Evolutionary conservation across 768 basidiomycete species (phyloP), one percentile per base, ranked within the genome.

Genomic region (Trametes sanguinea): DNA sequence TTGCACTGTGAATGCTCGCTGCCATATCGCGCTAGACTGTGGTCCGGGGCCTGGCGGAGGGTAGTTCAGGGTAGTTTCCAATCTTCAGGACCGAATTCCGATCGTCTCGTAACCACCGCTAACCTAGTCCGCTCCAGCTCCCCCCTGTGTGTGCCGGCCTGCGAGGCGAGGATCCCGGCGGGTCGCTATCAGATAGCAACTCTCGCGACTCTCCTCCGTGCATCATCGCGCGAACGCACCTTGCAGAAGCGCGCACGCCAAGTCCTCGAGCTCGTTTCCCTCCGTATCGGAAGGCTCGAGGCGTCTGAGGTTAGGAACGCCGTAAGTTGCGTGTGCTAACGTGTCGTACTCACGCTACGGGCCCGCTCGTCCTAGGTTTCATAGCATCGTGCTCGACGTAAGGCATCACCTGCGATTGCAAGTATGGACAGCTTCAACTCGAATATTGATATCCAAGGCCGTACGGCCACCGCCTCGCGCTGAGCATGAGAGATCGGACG

Each of bases 21-120:
- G 17, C 56, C 56, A 57, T 48, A 57, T 50, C 56, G 47, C 56
- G 39, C 56, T 57, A 57, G 56, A 16, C 14, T 37, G 29, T 46
- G 56, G 37, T 32, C 47, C 39, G 13, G 35, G 35, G 35, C 35
- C 6, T 37, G 35, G 35, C 6, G 35, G 35, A 37, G 6, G 35
- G 6, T 6, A 11, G 35, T 6, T 11, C 35, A 37, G 45, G 11
- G 11, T 11, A 46, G n/a, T 17, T 32, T 13, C 3, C 39, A 35
- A 37, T 27, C 8, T 6, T 13, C 46, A 42, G 56, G 56, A 14
- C 46, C 56, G 56, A 17, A 29, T 48, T 37, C 56, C 56, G 56
- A 50, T 47, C 22, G 37, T 22, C 22, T n/a, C 16, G 39, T 5
- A 44, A n/a, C 43, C n/a, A 3, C 48, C 48, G 13, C 43, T 16